Base-by-base conservation (phyloP, 1,139 yeast genomes). In the Maudiozyma humilis region DNA sequence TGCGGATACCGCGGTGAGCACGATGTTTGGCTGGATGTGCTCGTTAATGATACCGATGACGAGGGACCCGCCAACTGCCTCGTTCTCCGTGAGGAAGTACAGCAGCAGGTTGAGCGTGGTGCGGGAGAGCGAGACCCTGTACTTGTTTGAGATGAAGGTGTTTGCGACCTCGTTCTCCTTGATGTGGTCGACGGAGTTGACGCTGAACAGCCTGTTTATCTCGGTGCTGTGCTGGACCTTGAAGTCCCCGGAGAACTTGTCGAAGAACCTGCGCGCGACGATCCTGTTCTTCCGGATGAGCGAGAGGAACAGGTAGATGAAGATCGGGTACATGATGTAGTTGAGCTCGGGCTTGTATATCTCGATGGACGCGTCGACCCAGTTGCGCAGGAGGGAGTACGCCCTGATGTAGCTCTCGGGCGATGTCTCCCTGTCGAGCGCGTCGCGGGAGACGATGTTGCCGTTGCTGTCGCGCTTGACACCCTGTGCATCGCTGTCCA, bases 341-440 rank as follows among this genome's bases (percentile, higher is more conserved):
- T 84, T 75, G 49, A 91, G 71, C 63, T 91, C 97, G 12, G 95
- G 91, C 63, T 83, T 84, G 65, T 93, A 91, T 66, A 91, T 74
- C 62, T 91, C 98, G 56, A 91, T 72, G 0, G 96, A 88, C 25
- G 88, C 76, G 53, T 88, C 95, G 31, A 86, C 86, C 97, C 97
- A 93, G 47, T 80, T 80, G 51, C 86, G 76, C 50, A 89, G 73
- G 62, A 86, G 73, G 17, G 81, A 70, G 64, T 88, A 93, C 0
- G 95, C 95, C 38, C 87, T 75, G 23, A 73, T 70, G 62, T 84
- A 88, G 45, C 78, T 73, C 39, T 79, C 81, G 0, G 95, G 89
- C 48, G 82, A 82, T 57, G 73, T 56, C 30, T 52, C 54, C 25
- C 56, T 54, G 17, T 45, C 49, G 32, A 46, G 40, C 27, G 51